These are phyloP conservation scores for Sinapis alba DNA, from an alignment of 441 rosid species.

Conservation along the genomic window DNA sequence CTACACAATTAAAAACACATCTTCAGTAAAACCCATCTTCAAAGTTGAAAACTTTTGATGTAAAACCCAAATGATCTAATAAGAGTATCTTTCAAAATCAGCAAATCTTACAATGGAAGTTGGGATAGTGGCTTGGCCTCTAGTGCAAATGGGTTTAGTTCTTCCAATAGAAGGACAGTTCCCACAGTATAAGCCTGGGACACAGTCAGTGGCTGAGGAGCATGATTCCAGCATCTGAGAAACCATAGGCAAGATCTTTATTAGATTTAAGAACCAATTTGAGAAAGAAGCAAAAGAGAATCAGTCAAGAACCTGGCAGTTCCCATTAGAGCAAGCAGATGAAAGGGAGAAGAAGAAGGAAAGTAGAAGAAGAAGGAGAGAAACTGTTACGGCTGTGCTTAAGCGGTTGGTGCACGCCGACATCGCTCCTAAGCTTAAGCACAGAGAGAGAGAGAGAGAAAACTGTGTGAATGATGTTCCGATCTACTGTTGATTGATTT, in stretches of 20 bases:
- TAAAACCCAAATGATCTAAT: no score
- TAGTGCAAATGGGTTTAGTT: constrained; percentile 72
- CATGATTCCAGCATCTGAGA: constrained; percentile 70
- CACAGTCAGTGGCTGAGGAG: constrained; percentile 67
- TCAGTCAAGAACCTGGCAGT: constrained; percentile 57
- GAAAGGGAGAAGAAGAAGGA: constrained; percentile 42
- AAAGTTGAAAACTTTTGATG: constrained; percentile 25
- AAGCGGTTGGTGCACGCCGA: constrained; percentile 53
- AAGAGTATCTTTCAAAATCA: constrained; percentile 31
- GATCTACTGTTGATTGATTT: constrained; percentile 37
- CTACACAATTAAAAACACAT: constrained; percentile 34
- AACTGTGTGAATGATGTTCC: constrained; percentile 24
- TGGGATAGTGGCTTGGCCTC: constrained; percentile 82
- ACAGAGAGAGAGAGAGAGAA: constrained; percentile 36
- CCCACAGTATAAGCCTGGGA: constrained; percentile 78
- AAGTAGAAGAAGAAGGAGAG: constrained; percentile 38
- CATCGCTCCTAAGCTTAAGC: constrained; percentile 58
- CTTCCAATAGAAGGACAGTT: constrained; percentile 75
- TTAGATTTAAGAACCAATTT: constrained; percentile 29
- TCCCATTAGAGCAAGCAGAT: constrained; percentile 60
- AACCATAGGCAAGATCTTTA: not conserved
- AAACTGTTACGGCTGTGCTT: constrained; percentile 52
- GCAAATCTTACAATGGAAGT: constrained; percentile 63
- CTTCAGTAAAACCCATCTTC: constrained; percentile 8
- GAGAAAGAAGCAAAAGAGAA: constrained; percentile 25